phyloP scores from a whole-genome alignment of 2,329 filamentous ascomycete species.

The Rutstroemia sp. region DNA sequence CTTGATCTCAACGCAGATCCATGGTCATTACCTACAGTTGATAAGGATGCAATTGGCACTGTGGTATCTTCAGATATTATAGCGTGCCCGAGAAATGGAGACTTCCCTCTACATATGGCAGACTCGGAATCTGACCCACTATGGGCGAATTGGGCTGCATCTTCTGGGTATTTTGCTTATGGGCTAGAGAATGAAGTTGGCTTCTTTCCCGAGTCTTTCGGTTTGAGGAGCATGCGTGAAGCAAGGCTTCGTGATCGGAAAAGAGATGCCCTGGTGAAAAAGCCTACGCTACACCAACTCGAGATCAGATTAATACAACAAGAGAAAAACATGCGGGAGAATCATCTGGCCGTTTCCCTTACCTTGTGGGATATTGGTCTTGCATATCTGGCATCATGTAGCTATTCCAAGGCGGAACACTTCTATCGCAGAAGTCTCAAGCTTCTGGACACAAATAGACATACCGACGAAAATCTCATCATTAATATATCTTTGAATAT shows the following conservation, averaged over 20 bases:
- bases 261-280: too few relatives aligned
- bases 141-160: neutral
- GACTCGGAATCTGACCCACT: neutral
- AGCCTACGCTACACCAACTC: neutral
- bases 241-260: too few relatives aligned
- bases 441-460: neutral
- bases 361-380: neutral
- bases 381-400: neutral
- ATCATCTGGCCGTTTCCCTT: neutral
- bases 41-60: neutral
- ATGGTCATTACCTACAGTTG: neutral
- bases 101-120: too few relatives aligned
- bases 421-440: neutral
- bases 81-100: too few relatives aligned
- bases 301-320: neutral
- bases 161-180: neutral
- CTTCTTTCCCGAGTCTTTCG: neutral
- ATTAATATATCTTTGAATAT: neutral
- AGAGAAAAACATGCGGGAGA: neutral
- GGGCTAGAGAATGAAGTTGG: neutral
- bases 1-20: neutral
- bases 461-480: neutral
- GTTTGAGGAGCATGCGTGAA: neutral
- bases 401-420: neutral
- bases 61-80: neutral